Evolutionary conservation across 768 basidiomycete genomes (phyloP), one percentile per base, ranked within the genome.

Genomic region (Lepiota venenata): DNA sequence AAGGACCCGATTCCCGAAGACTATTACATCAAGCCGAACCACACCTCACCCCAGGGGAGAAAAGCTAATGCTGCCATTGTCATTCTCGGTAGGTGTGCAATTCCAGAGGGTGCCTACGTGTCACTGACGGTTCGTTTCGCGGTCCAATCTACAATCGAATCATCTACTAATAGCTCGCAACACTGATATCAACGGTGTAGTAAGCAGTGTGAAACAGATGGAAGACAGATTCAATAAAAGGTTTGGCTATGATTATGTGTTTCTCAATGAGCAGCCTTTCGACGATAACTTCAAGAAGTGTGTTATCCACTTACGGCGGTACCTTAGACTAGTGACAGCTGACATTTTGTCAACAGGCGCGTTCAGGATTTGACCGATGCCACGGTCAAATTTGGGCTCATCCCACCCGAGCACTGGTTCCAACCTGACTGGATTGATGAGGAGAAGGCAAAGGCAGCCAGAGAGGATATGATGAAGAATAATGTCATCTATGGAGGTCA

Each of bases 211-310:
- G 69, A 82, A 85, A 63, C 83, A 87, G 65, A 78, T 90, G 71
- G 96, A 98, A 71, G 87, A 91, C 64, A 75, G 88, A 38, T 97
- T 97, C 75, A 99, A 99, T 76, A 82, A 83, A 57, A 86, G 87
- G 65, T 93, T 85, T 62, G 73, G 71, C 20, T 95, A 95, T 66
- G 88, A 90, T 14, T 95, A 90, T 64, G 84, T 89, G 38, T 91
- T 95, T 69, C 74, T 97, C 52, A 95, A 95, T 64, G 93, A 97
- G 32, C 76, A 84, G 58, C 74, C 76, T 0, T 93, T 93, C 64
- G 74, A 80, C 8, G 83, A 85, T 0, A 71, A 77, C 8, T 93
- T 93, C 74, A 91, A 87, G 65, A 72, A 71, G 83, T 85, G 56
- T 41, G 75, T 60, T 1, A 21, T 55, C 21, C n/a, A 39, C 22